Percentiles rank a stretch among this genome's conserved stretches.
phyloP scores from a whole-genome alignment of 345 rosid genomes.

The Iberis pinnata region DNA sequence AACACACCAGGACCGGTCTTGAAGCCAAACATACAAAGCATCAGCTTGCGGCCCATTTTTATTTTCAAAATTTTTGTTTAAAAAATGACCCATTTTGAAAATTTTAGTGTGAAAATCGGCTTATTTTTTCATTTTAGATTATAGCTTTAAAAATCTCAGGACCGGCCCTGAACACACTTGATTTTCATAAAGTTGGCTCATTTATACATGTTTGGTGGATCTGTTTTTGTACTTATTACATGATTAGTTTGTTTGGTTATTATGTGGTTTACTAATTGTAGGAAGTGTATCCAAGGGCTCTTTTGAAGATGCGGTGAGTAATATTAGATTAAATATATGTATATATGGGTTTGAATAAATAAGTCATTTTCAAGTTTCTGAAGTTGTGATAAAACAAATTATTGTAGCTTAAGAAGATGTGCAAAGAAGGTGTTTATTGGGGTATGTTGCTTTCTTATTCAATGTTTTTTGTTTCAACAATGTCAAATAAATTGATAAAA shows the following conservation, averaged over 20 bases:
- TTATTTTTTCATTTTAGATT: no score
- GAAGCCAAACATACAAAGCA: no score
- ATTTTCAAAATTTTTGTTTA: no score
- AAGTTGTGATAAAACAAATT: background rate
- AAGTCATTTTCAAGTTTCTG: background rate
- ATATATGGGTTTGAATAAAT: background rate
- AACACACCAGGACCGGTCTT: no score
- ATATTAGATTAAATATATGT: background rate
- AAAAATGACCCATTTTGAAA: no score
- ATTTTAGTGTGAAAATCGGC: no score
- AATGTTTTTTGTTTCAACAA: background rate
- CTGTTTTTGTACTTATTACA: background rate
- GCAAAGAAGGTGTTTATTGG: constrained; percentile 85
- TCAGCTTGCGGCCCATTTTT: no score
- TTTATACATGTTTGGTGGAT: constrained; percentile 4
- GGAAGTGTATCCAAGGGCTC: constrained; percentile 45
- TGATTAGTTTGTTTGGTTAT: constrained; percentile 4
- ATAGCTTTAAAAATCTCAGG: no score
- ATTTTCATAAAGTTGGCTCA: background rate
- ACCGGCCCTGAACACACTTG: no score
- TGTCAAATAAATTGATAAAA: no score
- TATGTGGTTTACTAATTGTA: constrained; percentile 26
- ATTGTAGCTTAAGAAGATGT: constrained; percentile 79
- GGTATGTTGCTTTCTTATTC: constrained; percentile 38
- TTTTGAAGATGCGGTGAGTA: constrained; percentile 52